Conservation (phyloP, 2,329 filamentous ascomycete genomes). For the Alternaria brassicicola region DNA sequence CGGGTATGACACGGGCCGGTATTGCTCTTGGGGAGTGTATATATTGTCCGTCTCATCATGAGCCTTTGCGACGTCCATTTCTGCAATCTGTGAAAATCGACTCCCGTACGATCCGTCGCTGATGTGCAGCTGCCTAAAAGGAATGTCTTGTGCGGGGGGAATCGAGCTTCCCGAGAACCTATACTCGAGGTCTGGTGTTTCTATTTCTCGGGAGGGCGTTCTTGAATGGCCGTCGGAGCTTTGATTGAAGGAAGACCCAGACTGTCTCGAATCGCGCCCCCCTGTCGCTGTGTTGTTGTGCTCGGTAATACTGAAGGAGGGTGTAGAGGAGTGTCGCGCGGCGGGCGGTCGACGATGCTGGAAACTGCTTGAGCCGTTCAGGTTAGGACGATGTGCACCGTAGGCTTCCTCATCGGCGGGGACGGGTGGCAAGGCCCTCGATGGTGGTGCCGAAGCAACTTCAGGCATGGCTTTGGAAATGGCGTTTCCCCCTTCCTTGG, state of each 20-base stretch:
- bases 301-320: conserved; percentile 42
- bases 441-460: conserved; percentile 27
- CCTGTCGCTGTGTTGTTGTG: conserved; percentile 37
- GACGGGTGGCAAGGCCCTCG: conserved; percentile 34
- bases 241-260: conserved; percentile 39
- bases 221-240: conserved; percentile 46
- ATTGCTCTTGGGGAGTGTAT: conserved; percentile 30
- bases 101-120: conserved; percentile 39
- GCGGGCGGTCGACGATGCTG: conserved; percentile 33
- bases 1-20: conserved; percentile 25
- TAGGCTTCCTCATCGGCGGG: conserved; percentile 26
- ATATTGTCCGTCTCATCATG: conserved; percentile 32
- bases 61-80: conserved; percentile 37
- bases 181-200: conserved; percentile 37
- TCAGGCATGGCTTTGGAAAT: conserved; percentile 37
- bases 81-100: conserved; percentile 42
- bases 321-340: conserved; percentile 30
- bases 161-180: conserved; percentile 33
- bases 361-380: conserved; percentile 30
- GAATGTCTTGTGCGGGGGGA: conserved; percentile 42
- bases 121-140: conserved; percentile 44
- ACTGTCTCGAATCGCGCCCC: conserved; percentile 44
- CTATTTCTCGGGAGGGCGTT: conserved; percentile 45
- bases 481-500: conserved; percentile 7
- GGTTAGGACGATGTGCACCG: conserved; percentile 16